Evolutionary conservation across 2,329 filamentous ascomycete genomes (phyloP), one percentile per base, ranked within the genome.

Genomic region (Metarhizium rileyi): DNA sequence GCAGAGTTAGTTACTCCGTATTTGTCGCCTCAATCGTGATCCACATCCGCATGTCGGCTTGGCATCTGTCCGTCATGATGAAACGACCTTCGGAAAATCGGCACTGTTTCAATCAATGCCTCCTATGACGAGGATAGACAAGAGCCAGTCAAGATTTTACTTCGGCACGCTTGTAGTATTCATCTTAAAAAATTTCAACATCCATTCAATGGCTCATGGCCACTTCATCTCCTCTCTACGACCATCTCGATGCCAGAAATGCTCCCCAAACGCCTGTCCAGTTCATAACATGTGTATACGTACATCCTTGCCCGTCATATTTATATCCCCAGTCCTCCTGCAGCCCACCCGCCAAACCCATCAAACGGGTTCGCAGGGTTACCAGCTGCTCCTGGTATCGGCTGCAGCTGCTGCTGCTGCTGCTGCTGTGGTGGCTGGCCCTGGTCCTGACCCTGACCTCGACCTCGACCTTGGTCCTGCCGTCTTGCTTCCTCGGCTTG

Each of bases 331-430:
- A 68, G 55, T 2, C 65, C 66, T 44, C 65, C 66, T 4, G 60
- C 66, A 16, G 65, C 65, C 66, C 66, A 69, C 16, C 56, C 64
- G 8, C 62, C 59, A 49, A 69, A 67, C 14, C 53, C 57, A 40
- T 62, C 62, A 44, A 36, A 56, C 52, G 45, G 55, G 55, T 43
- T 59, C 20, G 27, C 48, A 25, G 52, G 10, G 16, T 49, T 33
- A n/a, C 20, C 35, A 46, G 20, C 20, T 3, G 38, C 6, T 25
- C 44, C 50, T 33, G 14, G 40, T 7, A 23, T 46, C 20, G 47
- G 38, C 9, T 35, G 44, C 20, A 45, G 43, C 38, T 26, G 45
- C 40, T 41, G 27, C n/a, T 12, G 38, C 12, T 35, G 46, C 14
- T 50, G 42, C 26, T 44, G 25, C 48, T 46, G 8, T 42, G 38